Evolutionary conservation across 2,329 filamentous ascomycete species (phyloP), one percentile per base, ranked within the genome.

Genomic region (Ophiocordyceps unilateralis): DNA sequence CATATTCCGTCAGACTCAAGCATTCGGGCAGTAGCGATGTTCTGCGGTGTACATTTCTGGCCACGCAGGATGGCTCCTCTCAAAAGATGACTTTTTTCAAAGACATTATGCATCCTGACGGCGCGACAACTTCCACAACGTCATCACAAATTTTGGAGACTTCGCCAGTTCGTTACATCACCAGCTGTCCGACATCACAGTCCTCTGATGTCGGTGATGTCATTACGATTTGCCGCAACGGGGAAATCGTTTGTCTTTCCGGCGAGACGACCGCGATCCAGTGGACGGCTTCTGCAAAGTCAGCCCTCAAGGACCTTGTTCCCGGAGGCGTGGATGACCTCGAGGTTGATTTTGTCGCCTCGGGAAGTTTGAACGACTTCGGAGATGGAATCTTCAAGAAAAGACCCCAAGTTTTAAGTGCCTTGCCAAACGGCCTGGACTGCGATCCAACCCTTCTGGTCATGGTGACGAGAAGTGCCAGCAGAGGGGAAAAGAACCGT

Each of bases 21-120:
- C 63, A 63, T 39, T 57, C 67, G 11, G 64, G 64, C 20, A 63
- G 59, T 43, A 67, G 59, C 48, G 66, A 69, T 45, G 60, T 73
- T 26, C 64, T 68, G 36, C 68, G 77, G 50, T 75, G 75, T 52
- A 81, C 77, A 3, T 81, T 79, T 50, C 67, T 72, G 37, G 70
- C 75, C 8, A 78, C 72, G 1, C 60, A 63, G 45, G 64, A 72
- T 41, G 59, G 62, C 1, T 57, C 63, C 1, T 61, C 66, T 30
- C 61, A 66, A 34, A 71, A 72, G 51, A 61, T 81, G 30, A 73
- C 71, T 1, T 57, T 79, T 3, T 80, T 79, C 59, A 72, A 68
- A 50, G 76, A 81, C 49, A 59, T 65, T 3, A 66, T 71, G 10
- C 66, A 68, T 32, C 61, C 62, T 6, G 64, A 69, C 21, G 68